These are phyloP conservation scores for Salix purpurea DNA, from an alignment of 345 rosid species.

Conservation along the genomic window DNA sequence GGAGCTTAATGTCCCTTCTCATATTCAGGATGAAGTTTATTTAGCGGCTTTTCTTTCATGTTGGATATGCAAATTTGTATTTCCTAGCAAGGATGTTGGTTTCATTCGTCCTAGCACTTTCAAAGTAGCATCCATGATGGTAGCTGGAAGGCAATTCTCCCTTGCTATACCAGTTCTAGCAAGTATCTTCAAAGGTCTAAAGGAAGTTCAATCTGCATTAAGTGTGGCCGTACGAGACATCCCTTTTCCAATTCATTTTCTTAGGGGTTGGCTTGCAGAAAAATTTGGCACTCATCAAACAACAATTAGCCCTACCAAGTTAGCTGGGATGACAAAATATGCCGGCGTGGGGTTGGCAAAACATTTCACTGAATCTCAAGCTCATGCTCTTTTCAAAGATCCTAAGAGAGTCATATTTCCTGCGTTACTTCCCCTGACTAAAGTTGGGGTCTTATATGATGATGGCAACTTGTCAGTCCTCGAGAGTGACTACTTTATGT, in stretches of 20 bases:
- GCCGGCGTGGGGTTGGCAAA: background rate
- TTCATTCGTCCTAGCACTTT: background rate
- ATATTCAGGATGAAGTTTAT: background rate
- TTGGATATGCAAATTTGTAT: background rate
- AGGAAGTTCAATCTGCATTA: background rate
- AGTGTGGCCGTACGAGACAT: background rate
- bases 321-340: background rate
- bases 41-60: background rate
- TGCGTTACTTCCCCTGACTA: too few species aligned
- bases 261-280: background rate
- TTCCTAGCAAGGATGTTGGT: background rate
- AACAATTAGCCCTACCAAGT: background rate
- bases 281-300: background rate
- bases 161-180: background rate
- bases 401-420: background rate
- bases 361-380: background rate
- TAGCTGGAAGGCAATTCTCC: background rate
- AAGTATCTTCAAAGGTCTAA: background rate
- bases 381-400: background rate
- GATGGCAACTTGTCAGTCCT: too few species aligned
- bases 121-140: background rate
- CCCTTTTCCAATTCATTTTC: background rate
- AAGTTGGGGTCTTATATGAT: too few species aligned
- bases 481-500: too few species aligned
- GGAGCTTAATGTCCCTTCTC: background rate